Evolutionary conservation across 2,329 filamentous ascomycete species (phyloP), one percentile per base, ranked within the genome.

Genomic region (Blastomyces parvus): DNA sequence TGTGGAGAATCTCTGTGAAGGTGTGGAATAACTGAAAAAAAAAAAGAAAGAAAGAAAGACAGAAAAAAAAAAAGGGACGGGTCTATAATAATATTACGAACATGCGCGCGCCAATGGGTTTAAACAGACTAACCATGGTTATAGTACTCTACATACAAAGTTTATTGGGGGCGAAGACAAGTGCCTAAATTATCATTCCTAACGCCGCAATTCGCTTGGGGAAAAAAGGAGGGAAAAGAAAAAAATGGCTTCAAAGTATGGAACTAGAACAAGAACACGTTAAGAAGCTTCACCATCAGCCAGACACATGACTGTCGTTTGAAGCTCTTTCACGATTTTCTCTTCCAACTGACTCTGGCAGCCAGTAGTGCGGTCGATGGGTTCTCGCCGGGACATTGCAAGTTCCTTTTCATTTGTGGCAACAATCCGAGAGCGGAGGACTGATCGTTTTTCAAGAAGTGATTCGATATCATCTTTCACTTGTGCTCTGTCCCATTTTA

Each of bases 381-480:
- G 72, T 64, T 77, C 79, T 67, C 79, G 73, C 65, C 75, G 80
- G 14, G 74, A 72, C 77, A 83, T 86, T 67, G 87, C 86, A 53
- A 83, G 79, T 76, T 96, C 91, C 65, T 87, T 84, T 69, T 87
- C 83, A 36, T 85, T 89, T 25, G 89, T 81, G 0, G 91, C 86
- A 60, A 92, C 80, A 58, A 96, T 83, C 36, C 89, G 82, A 67
- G 90, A 87, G 61, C 87, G 83, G 63, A 97, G 78, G 62, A 87
- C 78, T 67, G 85, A 85, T 64, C 86, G 83, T 61, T 86, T 86
- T 36, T 85, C 82, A 44, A 97, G 78, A 82, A 90, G 90, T 67
- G 89, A 89, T 68, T 96, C 90, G 5, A 95, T 84, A 69, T 94
- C 91, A 72, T 96, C 92, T 67, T 88, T 83, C 57, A 95, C 83